A percentile compares a stretch with the other conserved stretches of the same genome.
Evolutionary conservation across 306 rosid species (phyloP).

Genomic region (Sechiopsis laciniata): DNA sequence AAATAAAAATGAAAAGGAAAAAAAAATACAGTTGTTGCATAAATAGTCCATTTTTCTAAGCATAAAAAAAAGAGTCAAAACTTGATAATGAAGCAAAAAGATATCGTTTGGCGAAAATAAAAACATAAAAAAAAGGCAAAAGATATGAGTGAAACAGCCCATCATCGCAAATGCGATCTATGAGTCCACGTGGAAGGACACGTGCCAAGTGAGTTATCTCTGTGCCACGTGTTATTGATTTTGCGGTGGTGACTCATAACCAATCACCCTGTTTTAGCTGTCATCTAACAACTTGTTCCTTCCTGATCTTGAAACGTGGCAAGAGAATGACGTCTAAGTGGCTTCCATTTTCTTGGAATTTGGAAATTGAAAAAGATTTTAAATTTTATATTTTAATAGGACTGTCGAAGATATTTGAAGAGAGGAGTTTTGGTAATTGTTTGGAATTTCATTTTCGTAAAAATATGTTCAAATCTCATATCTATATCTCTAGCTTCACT

Average conservation of each 20-base stretch:
- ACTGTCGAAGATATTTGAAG: too few species aligned
- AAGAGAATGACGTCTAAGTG: background rate
- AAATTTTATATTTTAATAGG: too few species aligned
- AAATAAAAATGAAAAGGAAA: background rate
- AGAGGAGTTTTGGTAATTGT: too few species aligned
- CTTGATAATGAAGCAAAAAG: constrained; percentile 13
- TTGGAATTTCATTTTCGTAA: too few species aligned
- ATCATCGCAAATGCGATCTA: constrained; percentile 14
- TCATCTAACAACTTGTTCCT: constrained; percentile 3
- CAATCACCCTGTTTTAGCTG: background rate
- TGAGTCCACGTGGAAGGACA: constrained; percentile 17
- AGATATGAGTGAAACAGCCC: background rate
- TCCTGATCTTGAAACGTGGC: constrained; percentile 17
- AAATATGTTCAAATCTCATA: too few species aligned
- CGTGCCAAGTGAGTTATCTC: background rate
- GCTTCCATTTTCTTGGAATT: too few species aligned
- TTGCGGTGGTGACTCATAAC: background rate
- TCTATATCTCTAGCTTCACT: too few species aligned
- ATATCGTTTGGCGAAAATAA: background rate
- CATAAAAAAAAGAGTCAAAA: background rate
- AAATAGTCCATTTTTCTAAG: background rate
- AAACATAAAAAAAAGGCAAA: background rate
- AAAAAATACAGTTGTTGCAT: background rate
- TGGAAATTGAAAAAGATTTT: too few species aligned
- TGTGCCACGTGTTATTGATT: background rate